Conservation (phyloP, 2,329 filamentous ascomycete species). For the Exophiala bonariae region DNA sequence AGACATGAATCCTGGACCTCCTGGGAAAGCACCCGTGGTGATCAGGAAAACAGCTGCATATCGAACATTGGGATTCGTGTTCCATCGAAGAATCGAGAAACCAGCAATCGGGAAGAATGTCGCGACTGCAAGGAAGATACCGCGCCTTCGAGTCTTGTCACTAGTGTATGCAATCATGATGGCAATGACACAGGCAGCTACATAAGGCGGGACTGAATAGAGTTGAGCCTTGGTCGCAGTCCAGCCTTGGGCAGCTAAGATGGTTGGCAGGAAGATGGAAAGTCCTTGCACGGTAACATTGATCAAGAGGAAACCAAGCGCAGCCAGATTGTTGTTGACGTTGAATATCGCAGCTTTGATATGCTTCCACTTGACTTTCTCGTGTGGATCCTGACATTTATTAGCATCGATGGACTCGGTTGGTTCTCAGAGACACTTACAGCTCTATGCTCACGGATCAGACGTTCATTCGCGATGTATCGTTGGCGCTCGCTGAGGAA, state of each 20-base stretch:
- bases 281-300: constrained; percentile 41
- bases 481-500: constrained; percentile 12
- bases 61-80: constrained; percentile 65
- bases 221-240: constrained; percentile 62
- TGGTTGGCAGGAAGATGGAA: constrained; percentile 38
- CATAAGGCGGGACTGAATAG: constrained; percentile 74
- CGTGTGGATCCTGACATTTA: constrained; percentile 18
- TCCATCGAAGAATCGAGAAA: constrained; percentile 70
- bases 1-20: constrained; percentile 85
- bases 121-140: constrained; percentile 68
- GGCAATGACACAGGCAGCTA: constrained; percentile 67
- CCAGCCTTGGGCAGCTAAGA: constrained; percentile 43
- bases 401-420: constrained; percentile 17
- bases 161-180: constrained; percentile 71
- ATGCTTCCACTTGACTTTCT: constrained; percentile 22
- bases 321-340: constrained; percentile 25
- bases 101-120: constrained; percentile 71
- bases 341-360: constrained; percentile 26
- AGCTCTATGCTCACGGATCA: constrained; percentile 19
- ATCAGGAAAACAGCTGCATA: constrained; percentile 83
- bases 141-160: constrained; percentile 75
- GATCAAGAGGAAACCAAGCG: constrained; percentile 21
- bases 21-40: constrained; percentile 75
- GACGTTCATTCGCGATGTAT: constrained; percentile 18
- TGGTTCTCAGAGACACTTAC: too few species aligned